These are phyloP conservation scores for Combretum micranthum DNA, from an alignment of 345 rosid species.

Conservation along the genomic window DNA sequence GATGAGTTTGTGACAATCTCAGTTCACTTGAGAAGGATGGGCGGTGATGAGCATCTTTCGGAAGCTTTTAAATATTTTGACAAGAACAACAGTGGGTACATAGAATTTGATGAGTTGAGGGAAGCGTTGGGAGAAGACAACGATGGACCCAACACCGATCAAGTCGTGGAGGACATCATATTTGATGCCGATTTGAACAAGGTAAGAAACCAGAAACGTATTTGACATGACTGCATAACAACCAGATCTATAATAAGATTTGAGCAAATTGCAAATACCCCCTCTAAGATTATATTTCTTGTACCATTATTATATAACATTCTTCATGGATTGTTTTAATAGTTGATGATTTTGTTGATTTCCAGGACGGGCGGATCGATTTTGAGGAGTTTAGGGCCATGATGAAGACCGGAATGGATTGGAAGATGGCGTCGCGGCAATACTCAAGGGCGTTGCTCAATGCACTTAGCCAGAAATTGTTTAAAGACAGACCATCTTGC, in stretches of 20 bases:
- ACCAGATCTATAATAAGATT: too few species aligned
- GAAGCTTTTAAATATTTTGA: slow-evolving; percentile 66
- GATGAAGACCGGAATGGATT: slow-evolving; percentile 80
- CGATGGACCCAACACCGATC: slow-evolving; percentile 37
- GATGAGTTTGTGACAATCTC: slow-evolving; percentile 78
- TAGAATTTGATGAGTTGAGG: slow-evolving; percentile 68
- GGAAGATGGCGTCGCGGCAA: slow-evolving; percentile 96
- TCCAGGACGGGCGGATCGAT: slow-evolving; percentile 80
- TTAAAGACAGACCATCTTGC: slow-evolving; percentile 18
- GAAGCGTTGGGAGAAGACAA: slow-evolving; percentile 51
- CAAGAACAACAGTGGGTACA: slow-evolving; percentile 53
- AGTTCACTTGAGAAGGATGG: slow-evolving; percentile 62
- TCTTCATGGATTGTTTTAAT: too few species aligned
- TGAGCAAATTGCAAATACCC: too few species aligned
- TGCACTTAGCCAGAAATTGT: slow-evolving; percentile 70
- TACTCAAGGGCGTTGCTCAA: slow-evolving; percentile 79
- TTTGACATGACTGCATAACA: too few species aligned
- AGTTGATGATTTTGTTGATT: background rate
- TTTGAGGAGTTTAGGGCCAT: slow-evolving; percentile 77
- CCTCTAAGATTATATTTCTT: too few species aligned
- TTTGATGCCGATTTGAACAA: slow-evolving; percentile 69
- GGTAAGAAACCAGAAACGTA: slow-evolving; percentile 34
- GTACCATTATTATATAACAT: too few species aligned
- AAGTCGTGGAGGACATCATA: slow-evolving; percentile 65
- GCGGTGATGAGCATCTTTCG: slow-evolving; percentile 53